phyloP scores from a whole-genome alignment of 2,329 filamentous ascomycete genomes.

The Epichloe amarillans region DNA sequence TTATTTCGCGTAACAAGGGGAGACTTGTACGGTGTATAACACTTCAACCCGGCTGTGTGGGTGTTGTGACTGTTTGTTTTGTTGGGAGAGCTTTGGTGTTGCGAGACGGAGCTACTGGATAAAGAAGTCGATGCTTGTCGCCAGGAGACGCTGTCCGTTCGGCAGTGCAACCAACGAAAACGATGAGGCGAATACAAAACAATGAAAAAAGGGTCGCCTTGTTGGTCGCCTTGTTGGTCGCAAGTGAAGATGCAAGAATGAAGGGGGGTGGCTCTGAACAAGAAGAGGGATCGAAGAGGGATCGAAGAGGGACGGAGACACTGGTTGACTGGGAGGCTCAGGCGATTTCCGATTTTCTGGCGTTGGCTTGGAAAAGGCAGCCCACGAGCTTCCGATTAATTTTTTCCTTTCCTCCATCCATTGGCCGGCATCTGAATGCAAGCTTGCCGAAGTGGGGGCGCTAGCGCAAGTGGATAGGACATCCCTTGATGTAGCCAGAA shows the following conservation, averaged over 20 bases:
- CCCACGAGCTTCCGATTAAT: conserved; percentile 21
- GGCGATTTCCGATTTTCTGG: conserved; percentile 13
- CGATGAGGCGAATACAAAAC: background rate
- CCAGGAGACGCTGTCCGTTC: background rate
- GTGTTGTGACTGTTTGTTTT: no score
- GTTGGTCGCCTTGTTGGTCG: background rate
- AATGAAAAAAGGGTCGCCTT: background rate
- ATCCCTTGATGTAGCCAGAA: conserved; percentile 8
- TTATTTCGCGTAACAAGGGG: background rate
- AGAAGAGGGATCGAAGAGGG: conserved; percentile 3
- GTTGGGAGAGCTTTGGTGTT: background rate
- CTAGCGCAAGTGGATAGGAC: conserved; percentile 19
- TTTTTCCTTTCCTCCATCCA: conserved; percentile 24
- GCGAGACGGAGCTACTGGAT: no score
- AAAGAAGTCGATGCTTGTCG: background rate
- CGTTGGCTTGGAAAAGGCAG: conserved; percentile 14
- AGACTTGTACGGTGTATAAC: background rate
- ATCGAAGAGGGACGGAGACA: conserved; percentile 7
- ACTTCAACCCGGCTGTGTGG: background rate
- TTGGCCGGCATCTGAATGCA: conserved; percentile 21
- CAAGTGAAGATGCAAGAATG: conserved; percentile 1
- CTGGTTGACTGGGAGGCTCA: conserved; percentile 6
- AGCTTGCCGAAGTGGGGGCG: conserved; percentile 22
- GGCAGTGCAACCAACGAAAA: background rate
- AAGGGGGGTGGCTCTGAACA: background rate